phyloP scores from a whole-genome alignment of 202 grass and related monocot species.

The Hordeum pubiflorum region DNA sequence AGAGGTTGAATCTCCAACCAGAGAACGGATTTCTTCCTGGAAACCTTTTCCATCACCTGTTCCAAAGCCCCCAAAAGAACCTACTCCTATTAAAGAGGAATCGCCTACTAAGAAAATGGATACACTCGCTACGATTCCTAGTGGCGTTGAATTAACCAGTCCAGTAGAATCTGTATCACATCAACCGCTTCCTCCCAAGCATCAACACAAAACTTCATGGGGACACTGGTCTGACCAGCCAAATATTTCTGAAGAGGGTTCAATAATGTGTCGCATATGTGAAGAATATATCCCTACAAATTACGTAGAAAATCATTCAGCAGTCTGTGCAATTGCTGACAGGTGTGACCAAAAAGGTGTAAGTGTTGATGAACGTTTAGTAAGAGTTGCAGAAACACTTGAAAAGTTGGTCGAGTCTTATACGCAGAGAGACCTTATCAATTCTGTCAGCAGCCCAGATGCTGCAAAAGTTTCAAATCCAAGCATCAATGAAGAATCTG shows the following conservation, averaged over 20 bases:
- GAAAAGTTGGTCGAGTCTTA: conserved; percentile 84
- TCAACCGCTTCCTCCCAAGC: conserved; percentile 54
- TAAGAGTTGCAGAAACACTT: conserved; percentile 79
- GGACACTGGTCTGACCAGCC: conserved; percentile 90
- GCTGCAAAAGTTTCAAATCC: conserved; percentile 69
- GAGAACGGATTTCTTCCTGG: conserved; percentile 84
- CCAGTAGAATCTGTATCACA: conserved; percentile 56
- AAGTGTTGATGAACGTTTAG: conserved; percentile 82
- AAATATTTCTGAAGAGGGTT: conserved; percentile 92
- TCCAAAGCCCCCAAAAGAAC: conserved; percentile 51
- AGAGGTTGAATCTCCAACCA: conserved; percentile 47
- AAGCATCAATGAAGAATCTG: conserved; percentile 86
- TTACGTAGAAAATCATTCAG: conserved; percentile 90
- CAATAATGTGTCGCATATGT: conserved; percentile 99
- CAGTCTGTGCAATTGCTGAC: conserved; percentile 87
- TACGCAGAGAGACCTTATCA: conserved; percentile 64
- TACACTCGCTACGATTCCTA: conserved; percentile 24
- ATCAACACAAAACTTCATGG: conserved; percentile 82
- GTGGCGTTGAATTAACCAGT: conserved; percentile 47
- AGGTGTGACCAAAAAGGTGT: conserved; percentile 95
- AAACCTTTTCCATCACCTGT: conserved; percentile 71
- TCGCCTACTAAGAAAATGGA: conserved; percentile 41
- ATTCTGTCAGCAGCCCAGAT: conserved; percentile 52
- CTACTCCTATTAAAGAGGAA: conserved; percentile 41
- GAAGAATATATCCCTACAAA: conserved; percentile 98